Conservation (phyloP, 495 filamentous ascomycete genomes). For the Aspergillus ostianus region DNA sequence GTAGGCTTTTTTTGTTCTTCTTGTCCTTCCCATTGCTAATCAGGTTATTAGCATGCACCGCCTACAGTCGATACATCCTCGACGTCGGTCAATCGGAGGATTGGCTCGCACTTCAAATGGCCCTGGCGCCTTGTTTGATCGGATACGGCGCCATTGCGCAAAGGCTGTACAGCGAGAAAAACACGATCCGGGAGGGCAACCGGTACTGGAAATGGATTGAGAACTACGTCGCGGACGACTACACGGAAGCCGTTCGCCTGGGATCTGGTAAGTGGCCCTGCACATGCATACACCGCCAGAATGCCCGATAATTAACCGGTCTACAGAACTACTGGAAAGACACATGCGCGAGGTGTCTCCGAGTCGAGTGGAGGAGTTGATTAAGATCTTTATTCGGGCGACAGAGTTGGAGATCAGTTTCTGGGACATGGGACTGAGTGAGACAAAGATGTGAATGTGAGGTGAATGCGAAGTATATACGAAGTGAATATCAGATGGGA, state of each 20-base stretch:
- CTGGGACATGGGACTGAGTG: slow-evolving; percentile 74
- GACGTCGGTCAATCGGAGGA: slow-evolving; percentile 86
- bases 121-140: slow-evolving; percentile 79
- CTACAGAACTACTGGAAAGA: slow-evolving; percentile 65
- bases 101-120: slow-evolving; percentile 78
- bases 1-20: slow-evolving; percentile 38
- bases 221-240: slow-evolving; percentile 80
- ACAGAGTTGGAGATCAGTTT: slow-evolving; percentile 90
- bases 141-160: slow-evolving; percentile 79
- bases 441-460: slow-evolving; percentile 23
- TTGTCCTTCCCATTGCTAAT: slow-evolving; percentile 28
- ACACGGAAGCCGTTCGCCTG: slow-evolving; percentile 61
- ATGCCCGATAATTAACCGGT: background rate
- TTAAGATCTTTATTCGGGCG: slow-evolving; percentile 78
- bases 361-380: slow-evolving; percentile 73
- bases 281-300: slow-evolving; percentile 19
- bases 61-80: slow-evolving; percentile 71
- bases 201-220: slow-evolving; percentile 89
- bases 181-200: slow-evolving; percentile 63
- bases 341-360: slow-evolving; percentile 69
- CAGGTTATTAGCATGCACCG: slow-evolving; percentile 38
- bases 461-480: background rate
- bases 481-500: no score
- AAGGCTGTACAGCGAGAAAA: slow-evolving; percentile 56
- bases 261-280: slow-evolving; percentile 59